phyloP scores from a whole-genome alignment of 2,329 filamentous ascomycete genomes.

The Sporothrix dimorphospora region DNA sequence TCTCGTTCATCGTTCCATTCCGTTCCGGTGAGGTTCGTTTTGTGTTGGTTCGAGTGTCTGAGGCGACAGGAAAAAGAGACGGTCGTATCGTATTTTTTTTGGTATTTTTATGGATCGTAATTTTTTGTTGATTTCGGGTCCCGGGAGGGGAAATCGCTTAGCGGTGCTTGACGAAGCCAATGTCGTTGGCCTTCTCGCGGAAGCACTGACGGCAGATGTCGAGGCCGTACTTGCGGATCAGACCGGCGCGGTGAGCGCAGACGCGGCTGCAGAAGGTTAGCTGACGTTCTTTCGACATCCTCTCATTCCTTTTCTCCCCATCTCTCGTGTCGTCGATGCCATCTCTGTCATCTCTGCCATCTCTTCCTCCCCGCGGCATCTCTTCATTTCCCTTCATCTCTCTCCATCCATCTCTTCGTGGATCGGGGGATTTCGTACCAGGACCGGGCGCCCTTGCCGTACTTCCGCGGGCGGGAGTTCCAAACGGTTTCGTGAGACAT shows the following conservation, averaged over 20 bases:
- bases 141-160: constrained; percentile 20
- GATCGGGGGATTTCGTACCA: constrained; percentile 64
- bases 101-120: not conserved
- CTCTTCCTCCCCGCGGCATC: not conserved
- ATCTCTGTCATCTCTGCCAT: not conserved
- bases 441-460: constrained; percentile 92
- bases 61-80: not conserved
- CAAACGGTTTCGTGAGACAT: constrained; percentile 91
- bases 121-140: not conserved
- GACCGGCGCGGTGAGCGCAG: constrained; percentile 94
- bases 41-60: not conserved
- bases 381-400: not conserved
- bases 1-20: not conserved
- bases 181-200: constrained; percentile 73
- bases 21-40: not conserved
- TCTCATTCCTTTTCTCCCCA: not conserved
- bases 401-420: not conserved
- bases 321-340: not conserved
- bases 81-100: constrained; percentile 14
- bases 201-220: constrained; percentile 84
- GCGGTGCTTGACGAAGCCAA: constrained; percentile 68
- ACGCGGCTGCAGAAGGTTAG: constrained; percentile 54
- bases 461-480: constrained; percentile 96
- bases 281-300: constrained; percentile 29
- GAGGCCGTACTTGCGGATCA: constrained; percentile 99